phyloP scores from a whole-genome alignment of 2,329 filamentous ascomycete species.

The Fusarium keratoplasticum region DNA sequence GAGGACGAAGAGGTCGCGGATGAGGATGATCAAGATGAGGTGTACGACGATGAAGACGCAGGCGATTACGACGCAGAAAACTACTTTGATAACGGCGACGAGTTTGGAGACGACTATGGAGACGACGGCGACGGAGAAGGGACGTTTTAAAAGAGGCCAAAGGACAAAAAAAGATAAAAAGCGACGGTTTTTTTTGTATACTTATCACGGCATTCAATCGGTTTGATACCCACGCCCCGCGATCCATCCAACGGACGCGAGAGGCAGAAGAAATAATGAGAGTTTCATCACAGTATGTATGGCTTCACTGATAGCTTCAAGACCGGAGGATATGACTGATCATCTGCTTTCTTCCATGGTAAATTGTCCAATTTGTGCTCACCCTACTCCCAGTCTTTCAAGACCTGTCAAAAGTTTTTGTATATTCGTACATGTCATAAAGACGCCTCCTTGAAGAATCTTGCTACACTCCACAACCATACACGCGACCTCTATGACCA shows the following conservation, averaged over 20 bases:
- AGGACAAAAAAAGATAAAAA: neutral
- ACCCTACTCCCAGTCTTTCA: constrained; percentile 4
- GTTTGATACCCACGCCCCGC: constrained; percentile 46
- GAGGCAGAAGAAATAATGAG: constrained; percentile 40
- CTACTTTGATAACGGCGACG: constrained; percentile 70
- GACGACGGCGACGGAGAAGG: constrained; percentile 63
- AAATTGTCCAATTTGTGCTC: neutral
- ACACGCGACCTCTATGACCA: constrained; percentile 7
- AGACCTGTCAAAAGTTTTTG: constrained; percentile 6
- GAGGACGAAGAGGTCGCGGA: constrained; percentile 63
- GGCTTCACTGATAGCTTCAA: neutral
- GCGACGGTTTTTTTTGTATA: constrained; percentile 32
- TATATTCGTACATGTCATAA: constrained; percentile 46
- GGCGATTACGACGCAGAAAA: constrained; percentile 72
- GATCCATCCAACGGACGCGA: constrained; percentile 20
- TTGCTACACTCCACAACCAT: neutral
- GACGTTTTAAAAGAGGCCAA: constrained; percentile 46
- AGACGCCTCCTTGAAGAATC: constrained; percentile 21
- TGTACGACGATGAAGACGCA: constrained; percentile 68
- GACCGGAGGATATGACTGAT: neutral
- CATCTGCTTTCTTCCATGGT: neutral
- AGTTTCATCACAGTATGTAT: neutral
- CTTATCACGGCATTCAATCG: constrained; percentile 26
- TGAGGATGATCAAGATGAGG: constrained; percentile 62
- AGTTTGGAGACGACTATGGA: constrained; percentile 64